These are phyloP conservation scores for Irpex rosettiformis DNA, from an alignment of 1,284 basidiomycete species.

Conservation along the genomic window DNA sequence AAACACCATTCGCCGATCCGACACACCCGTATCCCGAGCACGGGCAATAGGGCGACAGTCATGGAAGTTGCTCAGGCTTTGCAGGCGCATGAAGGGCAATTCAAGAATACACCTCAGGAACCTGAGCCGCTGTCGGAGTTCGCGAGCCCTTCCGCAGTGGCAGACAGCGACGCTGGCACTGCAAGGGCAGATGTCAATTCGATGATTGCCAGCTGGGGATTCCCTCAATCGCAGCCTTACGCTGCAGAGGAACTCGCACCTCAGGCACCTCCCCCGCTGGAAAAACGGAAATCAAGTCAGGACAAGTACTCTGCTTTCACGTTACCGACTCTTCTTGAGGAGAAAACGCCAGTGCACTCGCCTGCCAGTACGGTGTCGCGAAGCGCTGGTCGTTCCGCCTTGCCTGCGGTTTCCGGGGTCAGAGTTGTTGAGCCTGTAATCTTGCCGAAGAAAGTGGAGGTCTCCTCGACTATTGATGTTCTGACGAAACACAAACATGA, in stretches of 20 bases:
- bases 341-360: conserved; percentile 54
- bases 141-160: background rate
- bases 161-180: conserved; percentile 11
- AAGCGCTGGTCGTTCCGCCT: conserved; percentile 21
- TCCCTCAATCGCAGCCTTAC: conserved; percentile 13
- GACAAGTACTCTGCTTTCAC: conserved; percentile 60
- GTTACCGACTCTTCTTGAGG: conserved; percentile 66
- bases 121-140: background rate
- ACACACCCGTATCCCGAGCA: conserved; percentile 58
- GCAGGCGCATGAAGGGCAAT: conserved; percentile 31
- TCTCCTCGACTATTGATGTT: background rate
- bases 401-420: background rate
- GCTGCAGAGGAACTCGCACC: conserved; percentile 2
- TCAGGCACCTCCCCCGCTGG: conserved; percentile 22
- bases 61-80: conserved; percentile 75
- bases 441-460: background rate
- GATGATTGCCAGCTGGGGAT: conserved; percentile 23
- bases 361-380: conserved; percentile 53
- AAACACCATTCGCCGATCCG: conserved; percentile 24
- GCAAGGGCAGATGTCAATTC: conserved; percentile 22
- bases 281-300: conserved; percentile 62
- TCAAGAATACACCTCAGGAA: background rate
- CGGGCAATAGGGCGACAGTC: conserved; percentile 64
- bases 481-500: conserved; percentile 6
- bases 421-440: background rate